phyloP scores from a whole-genome alignment of 495 filamentous ascomycete genomes.

The Bathelium albidoporum region DNA sequence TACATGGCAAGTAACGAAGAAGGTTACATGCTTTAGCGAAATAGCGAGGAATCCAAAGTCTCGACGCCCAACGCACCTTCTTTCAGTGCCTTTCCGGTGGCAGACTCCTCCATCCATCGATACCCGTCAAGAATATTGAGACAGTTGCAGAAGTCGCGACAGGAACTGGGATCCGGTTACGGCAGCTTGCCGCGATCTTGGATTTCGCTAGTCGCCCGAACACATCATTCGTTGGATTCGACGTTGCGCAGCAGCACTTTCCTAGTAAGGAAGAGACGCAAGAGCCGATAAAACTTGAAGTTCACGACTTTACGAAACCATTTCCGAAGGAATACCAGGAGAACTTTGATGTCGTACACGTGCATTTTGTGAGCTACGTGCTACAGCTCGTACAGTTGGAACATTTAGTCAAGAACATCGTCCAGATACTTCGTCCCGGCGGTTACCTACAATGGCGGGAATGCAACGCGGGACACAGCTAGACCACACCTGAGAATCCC shows the following conservation, averaged over 20 bases:
- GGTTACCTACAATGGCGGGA: constrained; percentile 1
- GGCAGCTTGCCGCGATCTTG: background rate
- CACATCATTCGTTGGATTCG: background rate
- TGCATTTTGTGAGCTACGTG: background rate
- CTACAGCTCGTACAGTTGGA: background rate
- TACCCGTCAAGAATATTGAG: background rate
- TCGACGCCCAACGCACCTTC: background rate
- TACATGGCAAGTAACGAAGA: background rate
- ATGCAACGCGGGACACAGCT: background rate
- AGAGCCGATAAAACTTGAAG: background rate
- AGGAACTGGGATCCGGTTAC: background rate
- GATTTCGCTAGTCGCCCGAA: background rate
- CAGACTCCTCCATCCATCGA: background rate
- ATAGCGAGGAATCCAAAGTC: background rate
- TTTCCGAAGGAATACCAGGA: background rate
- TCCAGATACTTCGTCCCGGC: background rate
- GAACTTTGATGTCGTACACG: background rate
- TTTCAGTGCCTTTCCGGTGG: background rate
- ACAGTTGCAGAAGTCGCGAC: background rate
- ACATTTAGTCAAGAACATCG: background rate
- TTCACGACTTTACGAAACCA: background rate
- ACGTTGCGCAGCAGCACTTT: background rate
- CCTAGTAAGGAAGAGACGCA: background rate
- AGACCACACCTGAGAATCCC: background rate
- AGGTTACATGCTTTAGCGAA: background rate